These are phyloP conservation scores for Paralagenidium karlingii DNA, from an alignment of 352 stramenopile genomes.

Conservation along the genomic window DNA sequence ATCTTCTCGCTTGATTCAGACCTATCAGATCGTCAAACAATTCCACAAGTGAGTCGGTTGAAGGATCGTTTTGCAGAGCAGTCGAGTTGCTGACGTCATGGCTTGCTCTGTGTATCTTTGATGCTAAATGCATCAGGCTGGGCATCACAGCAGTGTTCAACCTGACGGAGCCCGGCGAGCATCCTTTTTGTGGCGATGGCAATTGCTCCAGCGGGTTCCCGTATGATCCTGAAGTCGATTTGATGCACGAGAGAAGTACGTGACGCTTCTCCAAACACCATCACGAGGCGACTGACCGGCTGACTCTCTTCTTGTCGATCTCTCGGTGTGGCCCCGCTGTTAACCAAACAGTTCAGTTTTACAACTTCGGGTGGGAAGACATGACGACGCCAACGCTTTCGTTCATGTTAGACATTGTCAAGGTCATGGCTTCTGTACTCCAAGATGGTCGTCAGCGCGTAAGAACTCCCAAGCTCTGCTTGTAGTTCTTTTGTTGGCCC, in stretches of 20 bases:
- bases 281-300: too few relatives aligned
- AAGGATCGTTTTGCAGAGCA: not conserved
- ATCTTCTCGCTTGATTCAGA: constrained; percentile 67
- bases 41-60: constrained; percentile 45
- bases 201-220: constrained; percentile 67
- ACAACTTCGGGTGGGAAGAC: constrained; percentile 88
- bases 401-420: constrained; percentile 84
- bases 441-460: constrained; percentile 47
- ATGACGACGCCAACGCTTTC: constrained; percentile 81
- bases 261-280: constrained; percentile 2
- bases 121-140: too few relatives aligned
- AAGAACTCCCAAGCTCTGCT: constrained; percentile 3
- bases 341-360: constrained; percentile 78
- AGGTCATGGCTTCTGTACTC: constrained; percentile 69
- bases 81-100: not conserved
- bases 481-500: not conserved
- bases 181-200: constrained; percentile 83
- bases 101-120: not conserved
- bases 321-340: too few relatives aligned
- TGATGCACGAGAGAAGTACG: constrained; percentile 80
- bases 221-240: constrained; percentile 78
- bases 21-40: constrained; percentile 67
- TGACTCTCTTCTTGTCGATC: not conserved
- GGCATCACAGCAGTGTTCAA: constrained; percentile 84
- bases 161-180: constrained; percentile 83